Evolutionary conservation across 2,329 filamentous ascomycete genomes (phyloP).

Genomic region (Pestalotiopsis fici): DNA sequence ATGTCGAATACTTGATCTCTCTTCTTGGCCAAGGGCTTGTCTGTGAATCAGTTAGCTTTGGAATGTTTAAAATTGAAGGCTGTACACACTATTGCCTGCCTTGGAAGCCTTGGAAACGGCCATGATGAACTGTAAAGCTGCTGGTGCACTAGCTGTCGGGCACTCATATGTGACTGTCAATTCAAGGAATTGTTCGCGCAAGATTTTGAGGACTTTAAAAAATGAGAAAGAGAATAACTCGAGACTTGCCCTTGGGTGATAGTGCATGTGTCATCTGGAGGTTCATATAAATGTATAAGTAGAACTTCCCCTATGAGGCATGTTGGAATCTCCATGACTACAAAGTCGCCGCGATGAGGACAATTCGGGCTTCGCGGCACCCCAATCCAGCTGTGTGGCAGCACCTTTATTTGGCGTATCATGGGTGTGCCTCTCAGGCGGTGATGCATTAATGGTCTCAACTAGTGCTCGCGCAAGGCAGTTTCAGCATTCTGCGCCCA

Average conservation of each 20-base stretch:
- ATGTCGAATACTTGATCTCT: background rate
- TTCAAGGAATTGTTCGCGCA: background rate
- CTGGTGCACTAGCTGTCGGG: background rate
- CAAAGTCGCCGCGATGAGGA: background rate
- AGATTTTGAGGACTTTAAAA: background rate
- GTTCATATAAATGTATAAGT: background rate
- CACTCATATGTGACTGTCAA: background rate
- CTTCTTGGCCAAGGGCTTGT: background rate
- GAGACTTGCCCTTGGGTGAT: background rate
- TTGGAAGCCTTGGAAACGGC: background rate
- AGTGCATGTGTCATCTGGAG: background rate
- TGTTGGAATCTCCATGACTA: background rate
- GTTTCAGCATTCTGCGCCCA: background rate
- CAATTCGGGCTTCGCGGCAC: too few relatives aligned
- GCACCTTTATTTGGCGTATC: background rate
- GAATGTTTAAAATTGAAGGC: background rate
- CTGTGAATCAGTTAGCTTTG: background rate
- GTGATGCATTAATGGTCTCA: background rate
- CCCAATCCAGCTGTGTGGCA: background rate
- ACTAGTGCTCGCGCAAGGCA: background rate
- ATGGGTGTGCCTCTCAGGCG: background rate
- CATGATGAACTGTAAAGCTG: background rate
- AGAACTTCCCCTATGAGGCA: background rate
- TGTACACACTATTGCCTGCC: background rate
- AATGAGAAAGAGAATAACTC: too few relatives aligned